phyloP scores from a whole-genome alignment of 2,329 filamentous ascomycete genomes.

The Beauveria sp. region DNA sequence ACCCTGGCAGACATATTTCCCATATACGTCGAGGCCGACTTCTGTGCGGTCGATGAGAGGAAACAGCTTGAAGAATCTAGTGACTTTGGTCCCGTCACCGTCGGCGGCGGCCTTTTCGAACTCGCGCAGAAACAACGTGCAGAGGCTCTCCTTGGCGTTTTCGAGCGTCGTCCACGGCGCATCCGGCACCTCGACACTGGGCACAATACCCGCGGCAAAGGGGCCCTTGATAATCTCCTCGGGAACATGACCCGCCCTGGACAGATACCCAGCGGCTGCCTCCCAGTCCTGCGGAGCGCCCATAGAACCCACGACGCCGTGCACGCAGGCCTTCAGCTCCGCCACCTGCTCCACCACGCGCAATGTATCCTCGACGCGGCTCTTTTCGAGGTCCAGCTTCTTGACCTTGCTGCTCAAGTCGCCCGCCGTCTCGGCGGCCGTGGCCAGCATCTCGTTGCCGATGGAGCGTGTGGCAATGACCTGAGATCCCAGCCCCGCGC shows the following conservation, averaged over 20 bases:
- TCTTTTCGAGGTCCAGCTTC: constrained; percentile 83
- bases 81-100: constrained; percentile 82
- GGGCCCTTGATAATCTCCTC: constrained; percentile 70
- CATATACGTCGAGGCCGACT: constrained; percentile 89
- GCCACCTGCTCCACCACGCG: constrained; percentile 92
- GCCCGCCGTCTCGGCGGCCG: constrained; percentile 76
- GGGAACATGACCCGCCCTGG: constrained; percentile 74
- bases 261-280: constrained; percentile 83
- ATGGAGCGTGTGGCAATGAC: constrained; percentile 75
- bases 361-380: constrained; percentile 81
- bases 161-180: constrained; percentile 81
- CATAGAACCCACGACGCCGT: constrained; percentile 93
- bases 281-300: constrained; percentile 98
- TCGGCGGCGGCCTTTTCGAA: constrained; percentile 88
- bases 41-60: constrained; percentile 85
- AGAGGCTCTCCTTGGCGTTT: constrained; percentile 80
- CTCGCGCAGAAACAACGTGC: constrained; percentile 82
- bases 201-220: constrained; percentile 88
- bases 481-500: constrained; percentile 81
- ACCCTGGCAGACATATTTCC: constrained; percentile 90
- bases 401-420: constrained; percentile 83
- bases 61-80: constrained; percentile 96
- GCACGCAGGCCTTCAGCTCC: constrained; percentile 92
- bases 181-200: constrained; percentile 92
- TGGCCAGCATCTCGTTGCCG: constrained; percentile 83